Percentiles rank a stretch among this genome's conserved stretches.
Evolutionary conservation across 805 yeast genomes (phyloP).

Genomic region (Alloascoidea hylecoeti): DNA sequence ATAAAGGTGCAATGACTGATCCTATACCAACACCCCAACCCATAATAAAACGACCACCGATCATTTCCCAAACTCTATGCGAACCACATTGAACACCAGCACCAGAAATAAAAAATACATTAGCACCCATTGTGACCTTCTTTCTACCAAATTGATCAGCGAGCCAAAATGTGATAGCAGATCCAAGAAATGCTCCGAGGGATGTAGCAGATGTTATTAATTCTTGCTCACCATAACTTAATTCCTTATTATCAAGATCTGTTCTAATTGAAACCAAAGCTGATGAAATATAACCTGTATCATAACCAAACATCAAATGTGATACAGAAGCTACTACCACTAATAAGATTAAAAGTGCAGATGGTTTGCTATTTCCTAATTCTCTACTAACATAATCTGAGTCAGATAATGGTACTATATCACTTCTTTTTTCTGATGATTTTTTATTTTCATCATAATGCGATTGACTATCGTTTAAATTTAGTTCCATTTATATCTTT

Average conservation of each 20-base stretch:
- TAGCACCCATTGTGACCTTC: constrained; percentile 71
- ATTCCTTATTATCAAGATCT: constrained; percentile 44
- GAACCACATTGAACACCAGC: constrained; percentile 77
- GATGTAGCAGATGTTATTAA: constrained; percentile 91
- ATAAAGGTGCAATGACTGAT: constrained; percentile 85
- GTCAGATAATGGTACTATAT: too few relatives aligned
- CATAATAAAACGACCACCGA: constrained; percentile 79
- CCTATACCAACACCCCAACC: constrained; percentile 97
- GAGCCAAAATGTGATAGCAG: constrained; percentile 61
- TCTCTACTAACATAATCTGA: too few relatives aligned
- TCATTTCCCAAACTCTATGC: constrained; percentile 78
- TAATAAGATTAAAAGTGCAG: not conserved
- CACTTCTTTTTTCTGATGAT: too few relatives aligned
- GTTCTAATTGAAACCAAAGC: constrained; percentile 79
- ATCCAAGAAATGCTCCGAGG: constrained; percentile 77
- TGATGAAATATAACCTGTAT: constrained; percentile 92
- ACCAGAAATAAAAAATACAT: constrained; percentile 71
- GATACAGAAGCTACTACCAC: constrained; percentile 58
- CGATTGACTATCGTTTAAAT: too few relatives aligned
- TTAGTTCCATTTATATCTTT: too few relatives aligned
- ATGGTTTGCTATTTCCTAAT: constrained; percentile 1
- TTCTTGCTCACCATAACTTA: constrained; percentile 74
- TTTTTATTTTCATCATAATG: too few relatives aligned
- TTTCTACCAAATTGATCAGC: constrained; percentile 84
- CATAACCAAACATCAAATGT: constrained; percentile 95